These are phyloP conservation scores for Monosiga brevicollis DNA, from an alignment of 78 protist species.

Conservation along the genomic window DNA sequence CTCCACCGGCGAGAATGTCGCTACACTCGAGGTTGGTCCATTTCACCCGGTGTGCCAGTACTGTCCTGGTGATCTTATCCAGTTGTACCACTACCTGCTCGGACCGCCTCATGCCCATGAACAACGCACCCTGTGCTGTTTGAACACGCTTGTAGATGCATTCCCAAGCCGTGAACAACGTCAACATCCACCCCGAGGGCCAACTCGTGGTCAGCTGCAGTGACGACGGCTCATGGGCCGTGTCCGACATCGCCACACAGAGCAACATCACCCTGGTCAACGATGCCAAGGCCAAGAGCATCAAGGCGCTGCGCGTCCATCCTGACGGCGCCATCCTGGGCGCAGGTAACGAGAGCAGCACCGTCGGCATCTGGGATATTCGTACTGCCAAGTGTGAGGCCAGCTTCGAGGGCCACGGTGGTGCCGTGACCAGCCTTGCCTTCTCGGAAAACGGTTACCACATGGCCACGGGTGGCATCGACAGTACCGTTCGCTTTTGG, in stretches of 20 bases:
- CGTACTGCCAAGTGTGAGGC: constrained; percentile 31
- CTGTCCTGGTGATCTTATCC: no score
- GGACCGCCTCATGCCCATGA: no score
- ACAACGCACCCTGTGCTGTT: not conserved
- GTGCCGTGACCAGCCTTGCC: constrained; percentile 9
- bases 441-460: constrained; percentile 67
- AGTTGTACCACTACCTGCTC: no score
- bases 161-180: constrained; percentile 32
- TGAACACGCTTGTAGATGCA: constrained; percentile 4
- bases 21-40: no score
- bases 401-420: constrained; percentile 32
- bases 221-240: constrained; percentile 59
- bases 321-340: constrained; percentile 91
- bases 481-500: constrained; percentile 56
- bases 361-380: constrained; percentile 55
- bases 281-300: not conserved
- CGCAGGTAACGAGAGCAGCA: constrained; percentile 34
- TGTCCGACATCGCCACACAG: constrained; percentile 50
- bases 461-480: constrained; percentile 16
- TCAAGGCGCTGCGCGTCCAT: constrained; percentile 36
- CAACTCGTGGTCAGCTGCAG: constrained; percentile 35
- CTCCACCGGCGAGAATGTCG: no score
- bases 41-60: no score
- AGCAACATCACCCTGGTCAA: not conserved
- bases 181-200: constrained; percentile 57